Base-by-base conservation (phyloP, 192 early-diverging fungal genomes). In the Funneliformis mosseae region DNA sequence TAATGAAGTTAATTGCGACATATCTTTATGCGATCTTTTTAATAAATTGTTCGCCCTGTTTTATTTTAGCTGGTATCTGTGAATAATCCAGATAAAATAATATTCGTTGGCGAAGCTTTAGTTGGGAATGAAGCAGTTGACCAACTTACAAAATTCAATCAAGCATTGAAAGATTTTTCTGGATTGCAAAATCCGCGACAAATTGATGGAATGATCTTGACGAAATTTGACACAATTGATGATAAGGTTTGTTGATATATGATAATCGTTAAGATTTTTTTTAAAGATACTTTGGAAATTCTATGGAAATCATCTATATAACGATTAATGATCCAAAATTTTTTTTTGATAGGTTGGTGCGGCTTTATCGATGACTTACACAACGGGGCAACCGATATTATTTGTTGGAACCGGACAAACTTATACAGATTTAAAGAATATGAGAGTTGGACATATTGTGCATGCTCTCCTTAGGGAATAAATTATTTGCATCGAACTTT, bases 341-440 rank as follows among this genome's bases (percentile, higher is more conserved):
- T 66, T 11, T 66, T 21, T 42, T 59, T 33, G 1, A 46, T 83
- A 92, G 88, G 95, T 98, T 45, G 97, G 97, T 25, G 96, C 97
- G 33, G 97, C 97, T 0, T 83, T 98, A 27, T 95, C 95, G 11
- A 97, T 98, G 97, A 95, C 97, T 8, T 97, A 96, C 81, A 96
- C 92, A 27, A 98, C 97, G 6, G 96, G 96, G 25, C 91, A 97
- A 81, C 97, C 97, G 9, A 97, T 98, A 43, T 84, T 96, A 66
- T 98, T 98, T 91, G 96, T 98, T 21, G 97, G 97, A 33, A 97
- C 96, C 14, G 97, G 97, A 8, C 97, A 98, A 86, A 98, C 97
- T 3, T 98, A 97, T 80, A 97, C 95, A 4, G 96, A 98, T 87
- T 87, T 98, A 81, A 92, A 94, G 80, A 95, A 92, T 70, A 94